Conservation (phyloP, 306 rosid species). For the Lathyrus aphaca region DNA sequence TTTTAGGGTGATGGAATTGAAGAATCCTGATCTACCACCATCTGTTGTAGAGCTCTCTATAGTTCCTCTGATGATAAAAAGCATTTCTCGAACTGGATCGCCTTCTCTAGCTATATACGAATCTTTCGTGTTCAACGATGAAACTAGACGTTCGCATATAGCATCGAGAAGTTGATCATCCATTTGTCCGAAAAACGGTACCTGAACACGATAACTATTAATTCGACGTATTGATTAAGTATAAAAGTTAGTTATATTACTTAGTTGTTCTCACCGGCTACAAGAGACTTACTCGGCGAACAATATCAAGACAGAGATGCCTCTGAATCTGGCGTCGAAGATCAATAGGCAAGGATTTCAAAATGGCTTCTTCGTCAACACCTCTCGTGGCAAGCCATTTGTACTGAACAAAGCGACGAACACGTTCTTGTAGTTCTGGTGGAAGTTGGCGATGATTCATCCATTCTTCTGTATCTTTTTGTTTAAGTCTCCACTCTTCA, state of each 20-base stretch:
- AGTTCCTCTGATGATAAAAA: conserved; percentile 79
- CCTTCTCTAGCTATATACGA: conserved; percentile 71
- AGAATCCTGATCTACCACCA: conserved; percentile 85
- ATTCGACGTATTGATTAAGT: not conserved
- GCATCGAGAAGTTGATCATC: conserved; percentile 88
- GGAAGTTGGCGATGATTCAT: conserved; percentile 96
- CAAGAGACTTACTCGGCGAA: conserved; percentile 68
- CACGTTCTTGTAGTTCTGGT: conserved; percentile 66
- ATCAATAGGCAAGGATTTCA: conserved; percentile 74
- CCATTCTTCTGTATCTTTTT: conserved; percentile 95
- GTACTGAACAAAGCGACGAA: conserved; percentile 81
- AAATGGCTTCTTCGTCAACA: conserved; percentile 80
- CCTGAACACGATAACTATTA: conserved; percentile 45
- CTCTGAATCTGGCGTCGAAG: conserved; percentile 84
- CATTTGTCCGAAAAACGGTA: conserved; percentile 88
- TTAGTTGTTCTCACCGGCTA: not conserved
- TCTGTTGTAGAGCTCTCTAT: conserved; percentile 91
- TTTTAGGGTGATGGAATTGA: conserved; percentile 67
- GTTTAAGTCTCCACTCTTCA: conserved; percentile 86
- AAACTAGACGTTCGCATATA: conserved; percentile 83
- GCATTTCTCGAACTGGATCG: conserved; percentile 88
- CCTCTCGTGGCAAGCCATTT: conserved; percentile 95
- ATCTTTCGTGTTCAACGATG: conserved; percentile 73
- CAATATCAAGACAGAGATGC: conserved; percentile 82
- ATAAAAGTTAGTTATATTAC: not conserved